Evolutionary conservation across 2,329 filamentous ascomycete genomes (phyloP).

Genomic region (Orbilia brochopaga): DNA sequence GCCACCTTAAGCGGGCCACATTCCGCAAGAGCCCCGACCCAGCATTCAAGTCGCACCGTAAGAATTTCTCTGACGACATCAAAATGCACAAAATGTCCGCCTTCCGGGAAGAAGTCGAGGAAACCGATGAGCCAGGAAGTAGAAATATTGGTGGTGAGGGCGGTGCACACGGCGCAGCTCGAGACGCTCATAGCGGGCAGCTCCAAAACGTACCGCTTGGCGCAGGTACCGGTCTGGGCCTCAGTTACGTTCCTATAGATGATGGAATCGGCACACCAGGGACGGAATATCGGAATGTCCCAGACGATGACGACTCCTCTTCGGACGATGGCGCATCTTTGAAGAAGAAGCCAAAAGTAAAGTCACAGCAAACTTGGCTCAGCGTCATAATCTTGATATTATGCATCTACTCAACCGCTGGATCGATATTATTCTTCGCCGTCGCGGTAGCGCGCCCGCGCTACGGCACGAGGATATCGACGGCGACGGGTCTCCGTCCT

Average conservation of each 20-base stretch:
- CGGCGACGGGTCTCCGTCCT: constrained; percentile 22
- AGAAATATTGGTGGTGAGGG: neutral
- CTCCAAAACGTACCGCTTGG: constrained; percentile 11
- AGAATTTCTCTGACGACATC: constrained; percentile 32
- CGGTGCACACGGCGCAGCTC: neutral
- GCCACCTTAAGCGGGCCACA: constrained; percentile 8
- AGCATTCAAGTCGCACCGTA: constrained; percentile 30
- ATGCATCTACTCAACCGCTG: constrained; percentile 42
- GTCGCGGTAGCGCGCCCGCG: constrained; percentile 29
- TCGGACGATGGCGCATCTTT: constrained; percentile 9
- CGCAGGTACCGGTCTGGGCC: constrained; percentile 11
- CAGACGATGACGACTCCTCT: constrained; percentile 31
- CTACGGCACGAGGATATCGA: constrained; percentile 36
- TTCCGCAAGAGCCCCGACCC: constrained; percentile 38
- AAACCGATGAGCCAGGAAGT: constrained; percentile 12
- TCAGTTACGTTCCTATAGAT: constrained; percentile 26
- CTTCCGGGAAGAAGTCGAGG: constrained; percentile 29
- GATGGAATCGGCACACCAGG: constrained; percentile 14
- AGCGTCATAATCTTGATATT: constrained; percentile 32
- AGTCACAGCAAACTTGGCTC: constrained; percentile 27
- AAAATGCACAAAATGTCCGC: constrained; percentile 28
- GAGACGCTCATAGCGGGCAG: neutral
- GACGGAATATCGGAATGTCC: constrained; percentile 14
- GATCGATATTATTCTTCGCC: constrained; percentile 38
- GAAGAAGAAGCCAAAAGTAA: constrained; percentile 12